Evolutionary conservation across 352 stramenopile species (phyloP), one percentile per base, ranked within the genome.

Genomic region (Stephanocyclus meneghinianus): DNA sequence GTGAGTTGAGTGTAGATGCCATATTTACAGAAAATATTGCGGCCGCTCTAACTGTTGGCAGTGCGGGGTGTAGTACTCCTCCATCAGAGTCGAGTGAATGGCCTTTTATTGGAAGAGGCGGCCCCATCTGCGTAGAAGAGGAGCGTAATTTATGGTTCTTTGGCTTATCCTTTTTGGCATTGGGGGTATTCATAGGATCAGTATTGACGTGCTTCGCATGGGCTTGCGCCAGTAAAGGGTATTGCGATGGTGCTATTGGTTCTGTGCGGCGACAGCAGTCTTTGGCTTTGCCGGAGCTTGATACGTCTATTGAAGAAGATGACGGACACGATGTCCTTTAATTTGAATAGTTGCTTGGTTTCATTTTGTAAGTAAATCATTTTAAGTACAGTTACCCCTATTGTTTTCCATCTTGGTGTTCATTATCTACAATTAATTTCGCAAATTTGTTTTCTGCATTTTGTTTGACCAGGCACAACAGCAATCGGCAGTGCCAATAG

Each of bases 1-100:
- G 81, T 29, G 80, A 85, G n/a, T 59, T 87, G 13, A 79, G 74
- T 35, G 32, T 87, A 26, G 81, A 87, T 82, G 81, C 60, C 2
- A 64, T 71, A 37, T 87, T 82, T 45, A 57, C 81, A 2, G 77
- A 87, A 42, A 71, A 80, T 67, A 71, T 83, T 37, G 71, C 21
- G 8, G 37, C 30, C 0, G 69, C 76, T 15, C 56, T 53, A 21
- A 70, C 71, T 40, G 70, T 83, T 8, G 69, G 55, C 16, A 53
- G 55, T 47, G 69, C 56, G 35, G 76, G 76, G 11, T 83, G 76
- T 57, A 69, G 53, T 32, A 35, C 3, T 32, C 59, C 15, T 32
- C 1, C n/a, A 5, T 16, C 13, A 9, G 0, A 40, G 21, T 15
- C 44, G 16, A 29, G 13, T 35, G 18, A 44, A 9, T 42, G 7